Evolutionary conservation across 371 early-diverging fungal genomes (phyloP), one percentile per base, ranked within the genome.

Genomic region (Mucor ambiguus): DNA sequence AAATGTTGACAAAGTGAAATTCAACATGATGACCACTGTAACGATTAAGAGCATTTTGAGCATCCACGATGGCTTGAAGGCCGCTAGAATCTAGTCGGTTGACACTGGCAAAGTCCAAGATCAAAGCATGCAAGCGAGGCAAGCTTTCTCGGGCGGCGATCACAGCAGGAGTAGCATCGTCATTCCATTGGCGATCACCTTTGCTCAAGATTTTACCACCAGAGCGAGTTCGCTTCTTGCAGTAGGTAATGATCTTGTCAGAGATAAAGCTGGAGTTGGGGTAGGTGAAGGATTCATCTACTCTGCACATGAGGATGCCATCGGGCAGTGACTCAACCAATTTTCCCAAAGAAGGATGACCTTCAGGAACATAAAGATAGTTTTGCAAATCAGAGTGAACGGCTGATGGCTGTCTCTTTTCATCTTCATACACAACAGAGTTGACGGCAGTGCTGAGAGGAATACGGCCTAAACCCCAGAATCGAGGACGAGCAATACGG

Each of bases 401-500:
- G 14, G 54, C 55, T 9, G 33, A 4, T n/a, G 20, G 35, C 0
- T 58, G 59, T 11, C 62, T 59, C 8, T 48, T 57, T n/a, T 57
- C 55, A 18, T 74, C 69, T 12, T 54, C 38, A 22, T 58, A 22
- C 18, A 35, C 54, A 18, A 41, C 59, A 28, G 68, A 28, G 11
- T 38, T 28, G 22, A 58, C 35, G 9, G 59, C 18, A 46, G 60
- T 32, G 37, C 46, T 35, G 16, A 83, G 61, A 37, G 75, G 72
- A 37, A 85, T 69, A 55, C 79, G 79, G n/a, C 77, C 79, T 2
- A 88, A 60, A 14, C 71, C 74, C 59, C 73, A 75, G 64, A 80
- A 76, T 9, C 79, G 75, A 22, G 94, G 92, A 16, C 91, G 85
- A 4, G 94, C 94, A 58, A 91, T 73, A 30, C 90, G 85, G 73